A percentile compares a stretch with the other conserved stretches of the same genome.
Evolutionary conservation across 495 filamentous ascomycete genomes (phyloP).

Genomic region (Aspergillus indologenus): DNA sequence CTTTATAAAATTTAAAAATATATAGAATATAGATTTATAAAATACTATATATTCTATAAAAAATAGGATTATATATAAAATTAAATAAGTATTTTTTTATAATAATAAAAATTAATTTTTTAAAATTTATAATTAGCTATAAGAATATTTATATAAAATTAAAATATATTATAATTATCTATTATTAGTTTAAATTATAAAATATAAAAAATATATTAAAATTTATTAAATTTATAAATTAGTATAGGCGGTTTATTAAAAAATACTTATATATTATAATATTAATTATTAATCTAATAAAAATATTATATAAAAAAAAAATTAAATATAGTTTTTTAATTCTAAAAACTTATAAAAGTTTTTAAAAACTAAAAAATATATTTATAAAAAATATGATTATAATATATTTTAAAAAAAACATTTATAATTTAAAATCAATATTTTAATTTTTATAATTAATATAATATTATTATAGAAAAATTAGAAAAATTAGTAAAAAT

Average conservation of each 20-base stretch:
- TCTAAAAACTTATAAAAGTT: background rate
- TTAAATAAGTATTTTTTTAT: too few relatives aligned
- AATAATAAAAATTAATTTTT: background rate
- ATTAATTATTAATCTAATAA: too few relatives aligned
- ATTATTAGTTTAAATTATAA: background rate
- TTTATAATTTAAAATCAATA: background rate
- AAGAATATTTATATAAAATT: too few relatives aligned
- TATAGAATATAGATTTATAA: background rate
- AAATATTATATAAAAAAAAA: background rate
- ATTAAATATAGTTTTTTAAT: background rate
- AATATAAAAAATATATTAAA: background rate
- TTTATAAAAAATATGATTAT: conserved; percentile 1
- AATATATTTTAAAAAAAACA: background rate
- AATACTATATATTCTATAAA: too few relatives aligned
- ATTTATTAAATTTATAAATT: too few relatives aligned
- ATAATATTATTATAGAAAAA: background rate
- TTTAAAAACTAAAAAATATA: conserved; percentile 1
- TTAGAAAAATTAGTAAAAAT: too few relatives aligned
- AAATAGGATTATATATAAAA: too few relatives aligned
- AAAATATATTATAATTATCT: too few relatives aligned
- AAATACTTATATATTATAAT: too few relatives aligned
- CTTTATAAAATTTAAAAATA: background rate
- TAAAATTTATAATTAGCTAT: too few relatives aligned
- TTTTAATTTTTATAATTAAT: background rate
- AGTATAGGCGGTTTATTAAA: too few relatives aligned